Base-by-base conservation (phyloP, 345 rosid genomes). In the Populus nigra region DNA sequence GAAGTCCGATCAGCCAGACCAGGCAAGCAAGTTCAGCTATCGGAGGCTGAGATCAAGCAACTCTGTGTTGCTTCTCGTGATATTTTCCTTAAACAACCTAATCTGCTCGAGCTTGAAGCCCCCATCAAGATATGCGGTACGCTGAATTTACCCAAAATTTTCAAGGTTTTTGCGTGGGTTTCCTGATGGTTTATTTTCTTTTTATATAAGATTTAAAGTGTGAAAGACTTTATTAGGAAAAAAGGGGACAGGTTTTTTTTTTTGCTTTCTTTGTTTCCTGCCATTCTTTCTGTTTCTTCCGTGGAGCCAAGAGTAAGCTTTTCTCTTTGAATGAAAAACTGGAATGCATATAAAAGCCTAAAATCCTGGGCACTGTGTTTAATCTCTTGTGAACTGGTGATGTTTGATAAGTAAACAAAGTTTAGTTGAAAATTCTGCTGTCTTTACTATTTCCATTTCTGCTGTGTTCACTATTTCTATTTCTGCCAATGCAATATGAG, bases 81-180 rank as follows among this genome's bases (percentile, higher is more conserved):
- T n/a, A 91, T 91, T 82, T 93, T 92, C 68, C 82, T 90, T 72
- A 87, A 87, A 69, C 99, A 95, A 73, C 96, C 99, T 72, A 92
- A 90, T 84, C 79, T 95, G 88, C 94, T 95, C 17, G 99, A 95
- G 85, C 97, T 95, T 29, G 98, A 91, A 76, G 96, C 98, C 13
- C 99, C 99, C 68, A 95, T 95, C 85, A 95, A 95, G 88, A 90
- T 95, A 62, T 95, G 99, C 59, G 99, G 99, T 95, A 82, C 57
- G 73, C 38, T 38, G 4, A 50, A 41, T 57, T 17, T 33, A 12
- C 65, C 65, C 29, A 75, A 74, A 43, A 3, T 4, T 68, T 16
- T 22, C 33, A 3, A 12, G 20, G n/a, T 55, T 73, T 73, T 16
- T 50, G 18, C 20, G 29, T 36, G 31, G 43, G 45, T 53, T 57